These are phyloP conservation scores for Limnomonas spitsbergensis DNA, from an alignment of 139 green algal genomes.

Conservation along the genomic window DNA sequence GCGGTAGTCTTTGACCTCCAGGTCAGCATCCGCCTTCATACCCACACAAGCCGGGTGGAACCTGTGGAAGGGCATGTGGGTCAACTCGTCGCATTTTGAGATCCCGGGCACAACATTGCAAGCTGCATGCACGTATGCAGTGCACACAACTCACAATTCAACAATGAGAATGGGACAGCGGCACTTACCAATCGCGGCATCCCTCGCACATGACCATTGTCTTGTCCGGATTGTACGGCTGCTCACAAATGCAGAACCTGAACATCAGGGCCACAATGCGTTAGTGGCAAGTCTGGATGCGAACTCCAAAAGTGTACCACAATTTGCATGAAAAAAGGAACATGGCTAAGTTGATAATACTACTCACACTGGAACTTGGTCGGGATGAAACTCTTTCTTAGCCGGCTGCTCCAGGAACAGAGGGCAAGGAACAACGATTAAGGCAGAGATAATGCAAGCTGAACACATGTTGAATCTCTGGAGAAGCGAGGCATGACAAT, in stretches of 20 bases:
- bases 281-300: neutral
- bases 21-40: neutral
- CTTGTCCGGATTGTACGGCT: constrained; percentile 85
- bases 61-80: too few species aligned
- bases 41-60: constrained; percentile 13
- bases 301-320: neutral
- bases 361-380: constrained; percentile 43
- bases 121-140: neutral
- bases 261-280: neutral
- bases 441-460: neutral
- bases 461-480: neutral
- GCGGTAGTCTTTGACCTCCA: neutral
- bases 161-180: neutral
- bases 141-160: neutral
- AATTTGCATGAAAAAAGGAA: neutral
- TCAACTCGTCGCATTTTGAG: too few species aligned
- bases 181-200: constrained; percentile 69
- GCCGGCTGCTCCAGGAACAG: constrained; percentile 9
- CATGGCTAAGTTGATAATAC: neutral
- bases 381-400: constrained; percentile 45
- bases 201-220: constrained; percentile 75
- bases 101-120: neutral
- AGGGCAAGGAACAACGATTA: constrained; percentile 1
- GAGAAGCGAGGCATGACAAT: neutral
- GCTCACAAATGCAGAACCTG: constrained; percentile 78